Base-by-base conservation (phyloP, 2,329 filamentous ascomycete genomes). In the Neoascochyta sp. region DNA sequence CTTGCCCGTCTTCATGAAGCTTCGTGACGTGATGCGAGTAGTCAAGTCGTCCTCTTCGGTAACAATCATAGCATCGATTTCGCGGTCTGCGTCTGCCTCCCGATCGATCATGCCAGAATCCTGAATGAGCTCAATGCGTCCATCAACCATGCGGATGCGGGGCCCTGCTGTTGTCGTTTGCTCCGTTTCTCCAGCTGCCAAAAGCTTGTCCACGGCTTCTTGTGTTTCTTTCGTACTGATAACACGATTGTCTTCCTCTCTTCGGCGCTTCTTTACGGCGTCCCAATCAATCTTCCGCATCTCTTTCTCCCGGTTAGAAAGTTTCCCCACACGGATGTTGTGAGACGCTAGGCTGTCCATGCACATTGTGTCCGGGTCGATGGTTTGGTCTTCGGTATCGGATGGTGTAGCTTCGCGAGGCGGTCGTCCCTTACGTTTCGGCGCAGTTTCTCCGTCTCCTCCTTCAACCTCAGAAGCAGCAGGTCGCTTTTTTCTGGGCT, bases 41-140 rank as follows among this genome's bases (percentile, higher is more conserved):
- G 84, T 86, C 47, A 90, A 81, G 48, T 89, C 83, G 63, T 87
- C 81, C 57, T 90, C 84, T 48, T 87, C 83, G 16, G 84, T 72
- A 27, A 78, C 75, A 50, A 83, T 76, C 50, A 73, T 58, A 7
- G 63, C 58, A 19, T 74, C 71, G 20, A 73, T 68, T 25, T 70
- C 71, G 14, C 72, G 70, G 4, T 70, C 71, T 3, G 76, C 80
- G 23, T 74, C 69, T 16, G 79, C 79, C 53, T 85, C 80, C 4
- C 81, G 73, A 57, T 89, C 79, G 41, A 88, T 74, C 21, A 76
- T 69, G 10, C 83, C 70, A 1, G 82, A 82, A 27, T 69, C 71
- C 46, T 84, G 77, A 53, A 87, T 80, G 24, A 86, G 64, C 9
- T 86, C 75, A 48, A 90, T 81, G 47, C 83, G 71, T 6, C 85